phyloP scores from a whole-genome alignment of 371 early-diverging fungal species.

The Haplosporangium sp. region DNA sequence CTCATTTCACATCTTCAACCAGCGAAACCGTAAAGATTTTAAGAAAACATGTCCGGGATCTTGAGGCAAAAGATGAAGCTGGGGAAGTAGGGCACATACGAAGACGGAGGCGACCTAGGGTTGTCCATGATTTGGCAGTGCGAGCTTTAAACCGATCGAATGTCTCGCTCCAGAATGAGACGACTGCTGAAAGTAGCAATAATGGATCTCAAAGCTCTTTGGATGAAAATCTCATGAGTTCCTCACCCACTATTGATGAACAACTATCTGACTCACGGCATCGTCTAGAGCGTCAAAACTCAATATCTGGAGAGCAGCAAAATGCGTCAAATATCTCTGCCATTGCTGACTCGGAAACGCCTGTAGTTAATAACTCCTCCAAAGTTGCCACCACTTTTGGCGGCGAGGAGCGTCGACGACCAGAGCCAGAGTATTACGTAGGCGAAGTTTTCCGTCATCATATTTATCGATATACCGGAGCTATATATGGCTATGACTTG shows the following conservation, averaged over 20 bases:
- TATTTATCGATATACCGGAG: conserved; percentile 42
- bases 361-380: neutral
- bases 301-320: conserved; percentile 32
- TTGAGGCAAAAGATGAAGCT: conserved; percentile 39
- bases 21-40: conserved; percentile 42
- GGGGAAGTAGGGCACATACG: conserved; percentile 45
- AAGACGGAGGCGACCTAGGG: conserved; percentile 38
- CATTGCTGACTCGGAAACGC: neutral
- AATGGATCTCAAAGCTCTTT: neutral
- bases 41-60: conserved; percentile 28
- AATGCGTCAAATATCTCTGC: neutral
- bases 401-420: conserved; percentile 23
- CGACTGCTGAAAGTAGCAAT: neutral
- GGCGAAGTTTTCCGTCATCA: conserved; percentile 54
- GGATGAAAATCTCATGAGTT: neutral
- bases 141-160: neutral
- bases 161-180: neutral
- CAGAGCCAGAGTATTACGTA: conserved; percentile 49
- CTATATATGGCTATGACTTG: conserved; percentile 54
- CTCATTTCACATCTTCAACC: conserved; percentile 15
- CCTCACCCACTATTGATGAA: conserved; percentile 27
- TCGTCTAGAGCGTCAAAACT: conserved; percentile 7
- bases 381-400: conserved; percentile 5
- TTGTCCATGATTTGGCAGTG: neutral
- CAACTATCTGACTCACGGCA: conserved; percentile 10